Conservation (phyloP, 768 basidiomycete genomes). For the Hericium coralloides region DNA sequence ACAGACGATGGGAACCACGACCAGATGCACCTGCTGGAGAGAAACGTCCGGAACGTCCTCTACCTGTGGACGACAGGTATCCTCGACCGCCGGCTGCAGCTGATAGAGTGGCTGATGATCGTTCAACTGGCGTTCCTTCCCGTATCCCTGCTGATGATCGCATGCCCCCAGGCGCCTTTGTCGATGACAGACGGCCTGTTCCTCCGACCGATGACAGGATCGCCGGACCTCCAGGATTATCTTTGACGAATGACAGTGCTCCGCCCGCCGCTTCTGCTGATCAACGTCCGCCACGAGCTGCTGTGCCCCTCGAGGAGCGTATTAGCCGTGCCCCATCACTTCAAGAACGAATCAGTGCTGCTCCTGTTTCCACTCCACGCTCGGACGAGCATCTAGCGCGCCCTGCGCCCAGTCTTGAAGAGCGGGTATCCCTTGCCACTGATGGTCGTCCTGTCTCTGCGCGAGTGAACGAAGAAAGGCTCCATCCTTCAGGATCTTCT, state of each 20-base stretch:
- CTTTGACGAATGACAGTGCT: conserved; percentile 4
- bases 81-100: not conserved
- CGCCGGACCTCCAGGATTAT: conserved; percentile 6
- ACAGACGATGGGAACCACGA: conserved; percentile 8
- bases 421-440: conserved; percentile 13
- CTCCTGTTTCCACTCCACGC: conserved; percentile 1
- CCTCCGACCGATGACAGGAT: conserved; percentile 2
- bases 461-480: conserved; percentile 2
- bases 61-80: conserved; percentile 13
- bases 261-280: not conserved
- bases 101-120: conserved; percentile 8
- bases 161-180: not conserved
- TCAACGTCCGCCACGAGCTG: conserved; percentile 10
- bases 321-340: conserved; percentile 12
- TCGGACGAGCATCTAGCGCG: not conserved
- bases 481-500: conserved; percentile 3
- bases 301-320: conserved; percentile 14
- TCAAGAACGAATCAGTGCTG: conserved; percentile 1
- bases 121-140: not conserved
- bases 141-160: not conserved
- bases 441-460: conserved; percentile 15
- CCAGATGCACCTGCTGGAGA: conserved; percentile 6
- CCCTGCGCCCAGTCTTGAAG: conserved; percentile 14
- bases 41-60: conserved; percentile 8
- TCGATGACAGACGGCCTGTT: conserved; percentile 15